phyloP scores from a whole-genome alignment of 2,329 filamentous ascomycete genomes.

The Falciphora oryzae region DNA sequence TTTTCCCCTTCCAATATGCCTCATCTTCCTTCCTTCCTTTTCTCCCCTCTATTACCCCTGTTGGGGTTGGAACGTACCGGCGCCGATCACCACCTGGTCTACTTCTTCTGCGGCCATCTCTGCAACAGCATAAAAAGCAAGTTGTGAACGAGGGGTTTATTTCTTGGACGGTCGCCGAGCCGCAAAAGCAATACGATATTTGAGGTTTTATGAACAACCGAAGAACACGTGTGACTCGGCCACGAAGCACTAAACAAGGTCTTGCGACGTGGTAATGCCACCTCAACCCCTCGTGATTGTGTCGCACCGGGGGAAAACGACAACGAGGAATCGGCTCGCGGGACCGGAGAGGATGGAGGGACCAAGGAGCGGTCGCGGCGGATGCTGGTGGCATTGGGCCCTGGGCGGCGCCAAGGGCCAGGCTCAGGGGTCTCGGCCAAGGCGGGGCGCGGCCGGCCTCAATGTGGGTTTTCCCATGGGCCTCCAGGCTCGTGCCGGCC shows the following conservation, averaged over 20 bases:
- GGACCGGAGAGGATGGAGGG: too few relatives aligned
- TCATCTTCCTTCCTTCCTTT: neutral
- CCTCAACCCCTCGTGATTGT: too few relatives aligned
- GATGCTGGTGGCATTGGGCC: neutral
- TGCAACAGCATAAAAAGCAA: neutral
- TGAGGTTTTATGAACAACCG: neutral
- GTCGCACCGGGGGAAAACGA: too few relatives aligned
- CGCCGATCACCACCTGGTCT: neutral
- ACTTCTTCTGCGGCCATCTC: neutral
- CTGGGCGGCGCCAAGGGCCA: too few relatives aligned
- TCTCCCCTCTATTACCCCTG: too few relatives aligned
- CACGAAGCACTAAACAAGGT: neutral
- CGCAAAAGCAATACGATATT: neutral
- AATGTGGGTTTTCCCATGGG: too few relatives aligned
- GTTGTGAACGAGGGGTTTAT: neutral
- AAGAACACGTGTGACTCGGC: too few relatives aligned
- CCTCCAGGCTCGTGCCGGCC: too few relatives aligned
- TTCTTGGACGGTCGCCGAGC: neutral
- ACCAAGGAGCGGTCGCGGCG: too few relatives aligned
- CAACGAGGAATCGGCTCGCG: too few relatives aligned
- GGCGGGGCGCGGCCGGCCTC: too few relatives aligned
- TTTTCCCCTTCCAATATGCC: neutral
- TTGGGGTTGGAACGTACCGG: neutral
- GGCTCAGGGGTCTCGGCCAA: too few relatives aligned
- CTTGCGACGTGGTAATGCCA: neutral